Conservation (phyloP, 2,329 filamentous ascomycete species). For the Lojkania enalia region DNA sequence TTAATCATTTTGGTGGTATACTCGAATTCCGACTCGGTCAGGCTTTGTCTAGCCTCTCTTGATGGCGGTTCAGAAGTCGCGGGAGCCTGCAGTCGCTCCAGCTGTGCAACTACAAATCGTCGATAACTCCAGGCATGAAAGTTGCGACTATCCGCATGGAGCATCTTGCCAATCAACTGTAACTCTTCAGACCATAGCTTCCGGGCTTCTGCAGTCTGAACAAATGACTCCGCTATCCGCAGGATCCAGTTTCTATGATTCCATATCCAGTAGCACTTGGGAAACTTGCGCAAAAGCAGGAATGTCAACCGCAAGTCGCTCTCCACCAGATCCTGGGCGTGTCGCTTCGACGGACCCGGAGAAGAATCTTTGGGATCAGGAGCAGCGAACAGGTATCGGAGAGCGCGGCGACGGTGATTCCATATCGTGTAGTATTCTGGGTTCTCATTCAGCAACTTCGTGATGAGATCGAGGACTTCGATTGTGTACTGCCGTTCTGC, state of each 20-base stretch:
- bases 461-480: slow-evolving; percentile 67
- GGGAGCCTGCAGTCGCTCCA: slow-evolving; percentile 62
- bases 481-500: slow-evolving; percentile 53
- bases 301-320: slow-evolving; percentile 81
- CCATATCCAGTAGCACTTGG: slow-evolving; percentile 99
- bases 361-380: slow-evolving; percentile 10
- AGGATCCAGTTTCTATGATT: slow-evolving; percentile 90
- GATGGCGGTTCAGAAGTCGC: background rate
- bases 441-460: slow-evolving; percentile 74
- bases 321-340: slow-evolving; percentile 61
- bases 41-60: slow-evolving; percentile 48
- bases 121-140: slow-evolving; percentile 98
- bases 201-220: slow-evolving; percentile 61
- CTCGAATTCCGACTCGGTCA: slow-evolving; percentile 79
- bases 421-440: slow-evolving; percentile 91
- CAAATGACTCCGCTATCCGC: slow-evolving; percentile 66
- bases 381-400: slow-evolving; percentile 63
- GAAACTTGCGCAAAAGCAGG: slow-evolving; percentile 79
- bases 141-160: slow-evolving; percentile 82
- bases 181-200: slow-evolving; percentile 84
- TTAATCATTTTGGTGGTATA: slow-evolving; percentile 91
- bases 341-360: slow-evolving; percentile 15
- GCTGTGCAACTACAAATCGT: slow-evolving; percentile 72
- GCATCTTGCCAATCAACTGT: slow-evolving; percentile 82
- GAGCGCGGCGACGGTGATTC: slow-evolving; percentile 78